Evolutionary conservation across 108 stramenopile genomes (phyloP).

Genomic region (Skeletonema marinoi): DNA sequence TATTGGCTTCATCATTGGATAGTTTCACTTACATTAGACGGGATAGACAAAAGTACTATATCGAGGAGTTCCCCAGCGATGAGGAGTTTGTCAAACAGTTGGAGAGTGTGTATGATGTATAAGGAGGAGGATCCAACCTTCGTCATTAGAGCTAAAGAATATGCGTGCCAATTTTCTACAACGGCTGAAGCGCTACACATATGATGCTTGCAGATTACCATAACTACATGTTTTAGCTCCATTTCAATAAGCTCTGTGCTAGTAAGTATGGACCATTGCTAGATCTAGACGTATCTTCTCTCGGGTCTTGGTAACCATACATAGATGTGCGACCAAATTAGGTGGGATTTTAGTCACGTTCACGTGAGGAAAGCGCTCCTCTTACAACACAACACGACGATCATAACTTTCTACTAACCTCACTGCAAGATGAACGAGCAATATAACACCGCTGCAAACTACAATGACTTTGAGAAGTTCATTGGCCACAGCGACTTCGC

Average conservation of each 20-base stretch:
- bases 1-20: slow-evolving; percentile 57
- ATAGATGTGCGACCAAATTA: too few relatives aligned
- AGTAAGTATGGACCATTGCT: too few relatives aligned
- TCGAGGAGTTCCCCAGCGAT: slow-evolving; percentile 52
- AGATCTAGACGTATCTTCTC: too few relatives aligned
- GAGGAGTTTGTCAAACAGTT: slow-evolving; percentile 29
- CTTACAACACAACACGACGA: too few relatives aligned
- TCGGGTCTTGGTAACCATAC: too few relatives aligned
- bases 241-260: too few relatives aligned
- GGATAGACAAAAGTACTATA: slow-evolving; percentile 55
- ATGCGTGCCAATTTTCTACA: background rate
- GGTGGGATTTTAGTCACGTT: too few relatives aligned
- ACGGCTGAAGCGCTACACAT: too few relatives aligned
- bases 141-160: background rate
- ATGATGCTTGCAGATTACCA: too few relatives aligned
- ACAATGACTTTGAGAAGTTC: slow-evolving; percentile 43
- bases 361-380: too few relatives aligned
- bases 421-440: background rate
- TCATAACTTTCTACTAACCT: background rate
- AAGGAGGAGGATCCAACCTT: background rate
- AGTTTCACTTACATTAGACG: slow-evolving; percentile 63
- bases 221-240: too few relatives aligned
- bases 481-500: slow-evolving; percentile 44
- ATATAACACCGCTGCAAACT: background rate
- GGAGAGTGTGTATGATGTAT: slow-evolving; percentile 10